Base-by-base conservation (phyloP, 202 grass and related monocot genomes). In the Carex sylvatica region DNA sequence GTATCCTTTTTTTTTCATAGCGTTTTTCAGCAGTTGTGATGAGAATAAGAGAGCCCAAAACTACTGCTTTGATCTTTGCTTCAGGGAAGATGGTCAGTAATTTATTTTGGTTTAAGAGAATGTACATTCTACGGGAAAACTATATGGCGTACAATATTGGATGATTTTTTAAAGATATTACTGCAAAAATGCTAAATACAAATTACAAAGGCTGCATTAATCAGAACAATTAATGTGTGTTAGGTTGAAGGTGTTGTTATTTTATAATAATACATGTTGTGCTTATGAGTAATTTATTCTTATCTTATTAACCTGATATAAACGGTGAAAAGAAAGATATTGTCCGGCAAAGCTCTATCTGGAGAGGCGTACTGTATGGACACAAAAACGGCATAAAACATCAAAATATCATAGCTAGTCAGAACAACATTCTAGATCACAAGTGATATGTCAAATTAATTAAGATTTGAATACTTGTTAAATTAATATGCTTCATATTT, bases 21-120 rank as follows among this genome's bases (percentile, higher is more conserved):
- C 87, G 68, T 84, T 88, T 88, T 81, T 67, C 87, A 4, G 87
- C 87, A 61, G 87, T 88, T 46, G 79, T 88, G 38, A 88, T 88
- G 87, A 80, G 87, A 81, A 88, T 88, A 85, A 88, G 87, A 84
- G 87, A 88, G 79, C 87, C 87, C 4, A 85, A 84, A 85, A 88
- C 87, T 44, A 88, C 87, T 55, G 87, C 87, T 56, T 68, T 88
- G 54, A 84, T 88, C 31, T 88, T 88, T 61, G 77, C 82, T 68
- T 85, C 87, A 23, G 87, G 87, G 38, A 88, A 88, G 51, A 88
- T 88, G 82, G 87, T 84, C 40, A 85, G 63, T 80, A 51, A 35
- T 55, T 76, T 35, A 33, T 73, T 65, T 70, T 69, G 51, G 22
- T 52, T 26, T 8, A 54, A 53, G 11, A 28, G 9, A 53, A 74